phyloP scores from a whole-genome alignment of 2,329 filamentous ascomycete genomes.

The Ceratocystis variospora region DNA sequence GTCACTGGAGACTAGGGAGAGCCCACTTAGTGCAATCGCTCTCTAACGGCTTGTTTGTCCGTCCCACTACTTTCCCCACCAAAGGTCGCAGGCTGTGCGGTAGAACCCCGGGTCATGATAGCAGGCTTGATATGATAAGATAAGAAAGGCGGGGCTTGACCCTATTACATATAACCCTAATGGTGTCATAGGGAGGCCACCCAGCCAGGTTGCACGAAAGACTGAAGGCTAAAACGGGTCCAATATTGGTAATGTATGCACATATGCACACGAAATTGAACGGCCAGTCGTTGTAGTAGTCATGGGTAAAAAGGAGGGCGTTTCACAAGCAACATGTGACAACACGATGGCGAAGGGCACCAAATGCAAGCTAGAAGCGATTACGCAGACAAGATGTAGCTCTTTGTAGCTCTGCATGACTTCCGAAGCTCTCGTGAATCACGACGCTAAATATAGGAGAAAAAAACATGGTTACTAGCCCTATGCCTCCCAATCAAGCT shows the following conservation, averaged over 20 bases:
- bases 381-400: too few relatives aligned
- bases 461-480: too few relatives aligned
- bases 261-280: background rate
- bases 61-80: slow-evolving; percentile 1
- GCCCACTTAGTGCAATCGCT: background rate
- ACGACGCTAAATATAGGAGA: background rate
- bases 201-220: background rate
- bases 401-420: too few relatives aligned
- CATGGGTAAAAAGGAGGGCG: background rate
- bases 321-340: background rate
- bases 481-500: too few relatives aligned
- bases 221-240: background rate
- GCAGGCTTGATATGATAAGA: background rate
- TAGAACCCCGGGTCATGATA: background rate
- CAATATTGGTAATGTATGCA: background rate
- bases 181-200: background rate
- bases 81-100: background rate
- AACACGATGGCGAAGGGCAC: background rate
- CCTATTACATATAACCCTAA: background rate
- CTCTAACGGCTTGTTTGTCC: background rate
- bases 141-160: background rate
- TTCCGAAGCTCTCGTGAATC: background rate
- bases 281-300: too few relatives aligned
- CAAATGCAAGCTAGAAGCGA: too few relatives aligned
- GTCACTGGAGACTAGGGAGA: background rate